Evolutionary conservation across 371 early-diverging fungal genomes (phyloP).

Genomic region (Apophysomyces sp.): DNA sequence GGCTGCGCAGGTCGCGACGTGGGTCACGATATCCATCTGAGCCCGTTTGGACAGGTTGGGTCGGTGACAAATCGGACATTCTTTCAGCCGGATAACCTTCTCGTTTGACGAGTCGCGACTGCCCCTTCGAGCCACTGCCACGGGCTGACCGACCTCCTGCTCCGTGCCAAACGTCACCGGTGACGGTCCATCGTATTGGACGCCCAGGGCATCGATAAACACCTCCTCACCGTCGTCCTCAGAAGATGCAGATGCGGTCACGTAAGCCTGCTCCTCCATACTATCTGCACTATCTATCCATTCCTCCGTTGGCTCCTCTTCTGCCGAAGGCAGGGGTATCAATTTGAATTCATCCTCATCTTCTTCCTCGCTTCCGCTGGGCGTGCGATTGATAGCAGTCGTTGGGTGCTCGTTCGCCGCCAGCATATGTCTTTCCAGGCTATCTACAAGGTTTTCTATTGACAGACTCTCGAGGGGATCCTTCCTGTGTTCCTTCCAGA

Average conservation of each 20-base stretch:
- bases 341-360: conserved; percentile 1
- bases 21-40: conserved; percentile 78
- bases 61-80: conserved; percentile 76
- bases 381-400: background rate
- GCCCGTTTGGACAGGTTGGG: conserved; percentile 54
- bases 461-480: conserved; percentile 63
- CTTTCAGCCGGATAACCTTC: conserved; percentile 60
- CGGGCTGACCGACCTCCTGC: background rate
- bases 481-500: conserved; percentile 62
- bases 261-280: conserved; percentile 4
- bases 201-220: conserved; percentile 14
- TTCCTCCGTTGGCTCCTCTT: conserved; percentile 4
- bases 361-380: conserved; percentile 14
- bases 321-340: background rate
- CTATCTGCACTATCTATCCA: background rate
- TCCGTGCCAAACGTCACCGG: background rate
- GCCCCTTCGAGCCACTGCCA: background rate
- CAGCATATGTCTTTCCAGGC: conserved; percentile 57
- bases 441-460: conserved; percentile 63
- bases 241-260: conserved; percentile 7
- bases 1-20: conserved; percentile 74
- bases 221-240: conserved; percentile 18
- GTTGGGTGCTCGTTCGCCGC: conserved; percentile 19
- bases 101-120: conserved; percentile 36
- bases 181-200: conserved; percentile 12